Evolutionary conservation across 495 filamentous ascomycete species (phyloP).

Genomic region (Pyronema domesticum): DNA sequence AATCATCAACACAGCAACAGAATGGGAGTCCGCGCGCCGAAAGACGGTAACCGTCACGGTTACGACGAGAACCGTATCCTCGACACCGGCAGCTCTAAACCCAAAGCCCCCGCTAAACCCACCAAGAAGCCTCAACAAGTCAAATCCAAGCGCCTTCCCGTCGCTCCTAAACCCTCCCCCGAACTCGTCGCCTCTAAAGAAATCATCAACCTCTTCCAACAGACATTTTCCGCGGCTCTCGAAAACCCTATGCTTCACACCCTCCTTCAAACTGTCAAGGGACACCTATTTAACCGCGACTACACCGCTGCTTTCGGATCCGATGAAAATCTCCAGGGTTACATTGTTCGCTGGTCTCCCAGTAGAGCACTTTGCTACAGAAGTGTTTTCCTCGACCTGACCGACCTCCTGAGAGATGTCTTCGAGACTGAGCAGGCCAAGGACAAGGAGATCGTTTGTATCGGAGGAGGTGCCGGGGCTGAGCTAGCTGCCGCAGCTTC

Average conservation of each 20-base stretch:
- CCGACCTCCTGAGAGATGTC: slow-evolving; percentile 26
- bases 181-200: slow-evolving; percentile 31
- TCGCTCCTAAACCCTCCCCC: background rate
- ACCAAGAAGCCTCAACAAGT: background rate
- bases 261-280: slow-evolving; percentile 62
- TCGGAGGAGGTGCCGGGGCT: slow-evolving; percentile 76
- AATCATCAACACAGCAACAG: background rate
- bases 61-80: background rate
- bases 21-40: background rate
- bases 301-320: slow-evolving; percentile 62
- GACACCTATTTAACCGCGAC: slow-evolving; percentile 66
- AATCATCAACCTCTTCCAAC: slow-evolving; percentile 58
- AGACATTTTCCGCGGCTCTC: slow-evolving; percentile 36
- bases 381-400: slow-evolving; percentile 40
- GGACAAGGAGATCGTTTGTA: slow-evolving; percentile 37
- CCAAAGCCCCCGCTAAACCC: background rate
- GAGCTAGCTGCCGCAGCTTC: slow-evolving; percentile 64
- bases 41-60: background rate
- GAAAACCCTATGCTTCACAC: slow-evolving; percentile 29
- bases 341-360: slow-evolving; percentile 76
- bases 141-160: background rate
- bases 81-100: background rate
- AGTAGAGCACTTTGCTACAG: slow-evolving; percentile 63
- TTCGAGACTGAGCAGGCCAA: slow-evolving; percentile 5
- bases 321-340: slow-evolving; percentile 51